Percentiles rank a stretch among this genome's conserved stretches.
Evolutionary conservation across 345 rosid genomes (phyloP).

Genomic region (Brassica incana): DNA sequence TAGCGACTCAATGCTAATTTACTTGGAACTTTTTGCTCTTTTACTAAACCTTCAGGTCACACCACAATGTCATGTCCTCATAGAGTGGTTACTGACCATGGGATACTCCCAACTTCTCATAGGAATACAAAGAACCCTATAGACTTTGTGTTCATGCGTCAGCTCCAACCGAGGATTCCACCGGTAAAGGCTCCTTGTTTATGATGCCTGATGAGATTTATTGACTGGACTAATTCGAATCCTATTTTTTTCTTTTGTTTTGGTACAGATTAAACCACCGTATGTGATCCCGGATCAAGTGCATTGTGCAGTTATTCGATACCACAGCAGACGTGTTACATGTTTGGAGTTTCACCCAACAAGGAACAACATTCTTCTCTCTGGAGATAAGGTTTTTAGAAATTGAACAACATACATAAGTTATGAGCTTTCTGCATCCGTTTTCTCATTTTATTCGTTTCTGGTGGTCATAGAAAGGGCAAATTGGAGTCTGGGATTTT

Average conservation of each 20-base stretch:
- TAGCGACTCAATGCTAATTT: background rate
- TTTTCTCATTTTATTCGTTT: background rate
- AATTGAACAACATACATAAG: background rate
- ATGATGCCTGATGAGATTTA: background rate
- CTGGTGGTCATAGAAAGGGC: constrained; percentile 67
- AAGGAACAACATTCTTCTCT: constrained; percentile 72
- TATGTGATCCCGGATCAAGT: constrained; percentile 84
- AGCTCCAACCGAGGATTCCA: constrained; percentile 57
- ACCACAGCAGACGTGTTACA: constrained; percentile 93
- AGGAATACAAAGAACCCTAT: constrained; percentile 55
- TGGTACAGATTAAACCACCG: constrained; percentile 64
- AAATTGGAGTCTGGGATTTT: constrained; percentile 96
- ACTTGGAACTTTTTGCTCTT: background rate
- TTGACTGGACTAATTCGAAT: background rate
- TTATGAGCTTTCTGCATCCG: background rate
- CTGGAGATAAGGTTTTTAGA: constrained; percentile 83
- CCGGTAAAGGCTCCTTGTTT: constrained; percentile 41
- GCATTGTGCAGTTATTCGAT: constrained; percentile 79
- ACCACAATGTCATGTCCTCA: constrained; percentile 88
- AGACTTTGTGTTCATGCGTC: constrained; percentile 77
- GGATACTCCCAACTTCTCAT: constrained; percentile 59
- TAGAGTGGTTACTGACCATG: constrained; percentile 63
- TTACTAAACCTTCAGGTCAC: constrained; percentile 59
- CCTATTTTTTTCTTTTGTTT: constrained; percentile 3
- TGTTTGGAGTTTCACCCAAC: constrained; percentile 97